These are phyloP conservation scores for Aplosporella prunicola DNA, from an alignment of 2,329 filamentous ascomycete genomes.

Conservation along the genomic window DNA sequence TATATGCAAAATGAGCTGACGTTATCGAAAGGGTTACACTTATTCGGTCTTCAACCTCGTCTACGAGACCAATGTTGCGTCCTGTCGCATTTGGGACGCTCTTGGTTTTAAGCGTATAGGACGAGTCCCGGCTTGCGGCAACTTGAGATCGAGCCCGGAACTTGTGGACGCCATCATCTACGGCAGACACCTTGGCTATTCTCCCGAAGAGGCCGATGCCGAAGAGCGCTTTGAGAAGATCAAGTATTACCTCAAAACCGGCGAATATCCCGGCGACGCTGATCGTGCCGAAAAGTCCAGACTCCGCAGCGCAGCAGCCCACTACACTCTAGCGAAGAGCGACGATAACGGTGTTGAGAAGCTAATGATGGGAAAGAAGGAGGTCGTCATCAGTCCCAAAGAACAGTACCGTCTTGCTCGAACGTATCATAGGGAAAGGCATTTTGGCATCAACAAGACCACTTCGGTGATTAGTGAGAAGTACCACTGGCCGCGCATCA, in stretches of 20 bases:
- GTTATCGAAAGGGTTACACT: conserved; percentile 55
- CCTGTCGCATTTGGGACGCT: conserved; percentile 83
- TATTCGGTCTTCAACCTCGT: conserved; percentile 93
- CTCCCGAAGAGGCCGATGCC: conserved; percentile 73
- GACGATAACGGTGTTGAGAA: conserved; percentile 34
- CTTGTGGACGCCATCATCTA: conserved; percentile 44
- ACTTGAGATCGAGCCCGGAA: conserved; percentile 38
- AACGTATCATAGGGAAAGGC: conserved; percentile 61
- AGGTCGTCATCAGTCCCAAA: conserved; percentile 84
- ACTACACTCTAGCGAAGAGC: conserved; percentile 68
- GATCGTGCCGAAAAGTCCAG: conserved; percentile 94
- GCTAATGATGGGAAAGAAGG: conserved; percentile 95
- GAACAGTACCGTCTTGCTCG: conserved; percentile 85
- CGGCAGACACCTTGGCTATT: conserved; percentile 52
- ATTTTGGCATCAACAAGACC: conserved; percentile 97
- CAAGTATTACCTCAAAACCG: conserved; percentile 90
- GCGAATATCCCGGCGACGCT: conserved; percentile 84
- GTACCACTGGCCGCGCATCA: conserved; percentile 97
- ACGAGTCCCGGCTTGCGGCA: conserved; percentile 52
- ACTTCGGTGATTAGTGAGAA: conserved; percentile 87
- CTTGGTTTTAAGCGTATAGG: conserved; percentile 89
- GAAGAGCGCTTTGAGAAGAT: conserved; percentile 99
- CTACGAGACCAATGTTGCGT: conserved; percentile 87
- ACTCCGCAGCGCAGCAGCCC: conserved; percentile 82
- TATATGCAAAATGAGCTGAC: not conserved